phyloP scores from a whole-genome alignment of 495 filamentous ascomycete genomes.

The Aspergillus panamensis region DNA sequence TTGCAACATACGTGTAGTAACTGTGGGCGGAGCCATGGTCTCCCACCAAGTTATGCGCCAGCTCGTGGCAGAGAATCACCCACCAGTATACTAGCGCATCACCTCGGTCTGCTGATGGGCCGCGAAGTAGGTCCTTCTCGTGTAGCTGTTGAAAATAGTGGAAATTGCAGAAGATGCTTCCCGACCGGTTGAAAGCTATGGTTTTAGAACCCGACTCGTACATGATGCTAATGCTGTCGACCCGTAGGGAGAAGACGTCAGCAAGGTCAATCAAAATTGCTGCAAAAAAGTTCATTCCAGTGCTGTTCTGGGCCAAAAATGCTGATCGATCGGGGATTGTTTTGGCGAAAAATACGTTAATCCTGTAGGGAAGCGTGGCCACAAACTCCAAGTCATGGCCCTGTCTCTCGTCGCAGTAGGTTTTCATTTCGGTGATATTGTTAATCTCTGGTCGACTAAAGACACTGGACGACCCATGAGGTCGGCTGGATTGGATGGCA shows the following conservation, averaged over 20 bases:
- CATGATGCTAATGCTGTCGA: slow-evolving; percentile 72
- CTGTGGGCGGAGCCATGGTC: slow-evolving; percentile 79
- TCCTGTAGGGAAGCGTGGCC: slow-evolving; percentile 64
- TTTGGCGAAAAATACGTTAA: slow-evolving; percentile 69
- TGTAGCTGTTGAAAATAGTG: slow-evolving; percentile 83
- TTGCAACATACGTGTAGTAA: slow-evolving; percentile 59
- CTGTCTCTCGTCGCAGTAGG: slow-evolving; percentile 82
- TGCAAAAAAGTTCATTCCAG: slow-evolving; percentile 66
- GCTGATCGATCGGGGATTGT: slow-evolving; percentile 44
- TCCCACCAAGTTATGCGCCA: slow-evolving; percentile 86
- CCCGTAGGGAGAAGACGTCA: slow-evolving; percentile 62
- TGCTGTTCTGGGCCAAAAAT: slow-evolving; percentile 62
- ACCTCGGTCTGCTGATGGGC: slow-evolving; percentile 41
- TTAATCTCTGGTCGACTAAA: slow-evolving; percentile 69
- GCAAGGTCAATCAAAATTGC: slow-evolving; percentile 65
- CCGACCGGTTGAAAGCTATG: slow-evolving; percentile 88
- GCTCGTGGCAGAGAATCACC: slow-evolving; percentile 84
- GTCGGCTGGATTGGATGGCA: slow-evolving; percentile 75
- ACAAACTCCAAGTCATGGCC: slow-evolving; percentile 76
- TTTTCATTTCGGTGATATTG: slow-evolving; percentile 74
- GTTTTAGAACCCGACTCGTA: slow-evolving; percentile 74
- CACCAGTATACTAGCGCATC: slow-evolving; percentile 87
- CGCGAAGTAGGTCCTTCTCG: slow-evolving; percentile 42
- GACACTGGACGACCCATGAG: slow-evolving; percentile 68
- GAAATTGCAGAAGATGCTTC: slow-evolving; percentile 91